Percentiles rank a stretch among this genome's conserved stretches.
Evolutionary conservation across 768 basidiomycete species (phyloP).

Genomic region (Pisolithus marmoratus): DNA sequence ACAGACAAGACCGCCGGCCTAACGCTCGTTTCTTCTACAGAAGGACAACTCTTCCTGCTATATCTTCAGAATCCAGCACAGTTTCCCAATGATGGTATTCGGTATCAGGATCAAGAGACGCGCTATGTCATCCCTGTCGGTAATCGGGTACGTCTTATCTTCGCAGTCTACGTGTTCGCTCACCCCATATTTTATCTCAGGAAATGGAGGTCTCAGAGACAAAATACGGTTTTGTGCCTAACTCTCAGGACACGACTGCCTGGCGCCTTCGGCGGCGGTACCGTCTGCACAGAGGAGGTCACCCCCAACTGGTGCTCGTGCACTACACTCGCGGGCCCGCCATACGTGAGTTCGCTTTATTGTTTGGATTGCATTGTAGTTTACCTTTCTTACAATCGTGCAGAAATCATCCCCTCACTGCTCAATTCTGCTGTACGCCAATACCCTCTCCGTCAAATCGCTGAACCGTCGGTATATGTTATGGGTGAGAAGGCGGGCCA

Average conservation of each 20-base stretch:
- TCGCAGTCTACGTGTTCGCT: not conserved
- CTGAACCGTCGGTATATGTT: constrained; percentile 65
- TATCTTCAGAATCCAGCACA: constrained; percentile 53
- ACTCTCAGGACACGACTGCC: constrained; percentile 52
- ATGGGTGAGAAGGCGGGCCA: constrained; percentile 69
- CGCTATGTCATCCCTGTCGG: constrained; percentile 45
- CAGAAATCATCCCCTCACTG: constrained; percentile 56
- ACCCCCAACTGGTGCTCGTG: constrained; percentile 66
- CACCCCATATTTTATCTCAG: constrained; percentile 28
- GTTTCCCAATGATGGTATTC: constrained; percentile 73
- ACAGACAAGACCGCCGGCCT: not conserved
- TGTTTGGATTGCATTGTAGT: not conserved
- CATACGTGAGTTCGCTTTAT: constrained; percentile 45
- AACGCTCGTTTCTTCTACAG: constrained; percentile 27
- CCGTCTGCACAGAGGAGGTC: constrained; percentile 67
- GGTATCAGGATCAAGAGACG: constrained; percentile 69
- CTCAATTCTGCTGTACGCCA: constrained; percentile 57
- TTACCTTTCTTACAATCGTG: constrained; percentile 5
- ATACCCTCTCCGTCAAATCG: constrained; percentile 65
- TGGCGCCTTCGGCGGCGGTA: constrained; percentile 67
- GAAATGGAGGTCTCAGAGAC: constrained; percentile 74
- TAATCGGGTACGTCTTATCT: constrained; percentile 46
- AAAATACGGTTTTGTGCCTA: constrained; percentile 75
- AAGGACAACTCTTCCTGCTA: constrained; percentile 62
- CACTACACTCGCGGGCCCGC: constrained; percentile 68